Percentiles rank a stretch among this genome's conserved stretches.
phyloP scores from a whole-genome alignment of 192 early-diverging fungal genomes.

The Rhizoclosmatium sp. region DNA sequence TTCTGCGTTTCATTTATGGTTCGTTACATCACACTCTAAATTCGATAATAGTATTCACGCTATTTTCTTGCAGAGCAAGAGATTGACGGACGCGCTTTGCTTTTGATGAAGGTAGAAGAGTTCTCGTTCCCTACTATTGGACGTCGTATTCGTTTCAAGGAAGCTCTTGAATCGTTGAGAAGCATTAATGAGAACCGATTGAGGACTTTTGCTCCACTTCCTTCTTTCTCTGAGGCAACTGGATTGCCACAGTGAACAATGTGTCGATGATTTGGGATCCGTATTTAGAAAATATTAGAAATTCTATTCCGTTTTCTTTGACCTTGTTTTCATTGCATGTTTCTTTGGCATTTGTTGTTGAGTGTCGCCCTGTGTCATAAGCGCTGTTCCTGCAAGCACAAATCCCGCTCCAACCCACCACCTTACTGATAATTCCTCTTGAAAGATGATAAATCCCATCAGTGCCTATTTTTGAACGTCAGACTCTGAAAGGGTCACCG shows the following conservation, averaged over 20 bases:
- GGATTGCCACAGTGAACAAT: too few relatives aligned
- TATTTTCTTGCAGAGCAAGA: background rate
- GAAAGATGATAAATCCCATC: conserved; percentile 76
- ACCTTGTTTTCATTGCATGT: background rate
- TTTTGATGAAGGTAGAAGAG: background rate
- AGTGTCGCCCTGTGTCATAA: conserved; percentile 44
- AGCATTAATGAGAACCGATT: background rate
- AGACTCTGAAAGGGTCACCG: background rate
- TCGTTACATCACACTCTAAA: too few relatives aligned
- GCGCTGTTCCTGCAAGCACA: conserved; percentile 72
- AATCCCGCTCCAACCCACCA: conserved; percentile 90
- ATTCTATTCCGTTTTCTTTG: background rate
- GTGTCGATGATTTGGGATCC: too few relatives aligned
- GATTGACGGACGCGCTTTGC: background rate
- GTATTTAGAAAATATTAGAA: too few relatives aligned
- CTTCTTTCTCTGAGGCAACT: too few relatives aligned
- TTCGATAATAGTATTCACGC: too few relatives aligned
- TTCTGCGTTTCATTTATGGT: too few relatives aligned
- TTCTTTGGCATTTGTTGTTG: background rate
- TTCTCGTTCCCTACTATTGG: background rate
- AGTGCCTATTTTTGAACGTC: conserved; percentile 60
- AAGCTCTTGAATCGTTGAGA: background rate
- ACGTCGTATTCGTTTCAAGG: background rate
- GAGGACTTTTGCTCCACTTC: too few relatives aligned
- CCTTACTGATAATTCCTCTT: conserved; percentile 71